Conservation (phyloP, 306 rosid species). For the Prunus davidiana region DNA sequence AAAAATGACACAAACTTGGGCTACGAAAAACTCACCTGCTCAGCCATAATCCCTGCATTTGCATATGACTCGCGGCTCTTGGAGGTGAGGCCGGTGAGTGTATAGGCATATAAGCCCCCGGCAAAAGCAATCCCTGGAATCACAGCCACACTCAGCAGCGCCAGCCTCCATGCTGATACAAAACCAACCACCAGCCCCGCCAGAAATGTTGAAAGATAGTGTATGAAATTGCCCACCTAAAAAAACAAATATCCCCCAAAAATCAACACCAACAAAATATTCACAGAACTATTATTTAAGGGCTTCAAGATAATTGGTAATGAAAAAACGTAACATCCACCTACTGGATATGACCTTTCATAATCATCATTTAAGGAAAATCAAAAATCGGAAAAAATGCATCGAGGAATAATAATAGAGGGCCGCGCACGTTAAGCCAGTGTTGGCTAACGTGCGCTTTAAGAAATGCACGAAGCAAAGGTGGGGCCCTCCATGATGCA, state of each 20-base stretch:
- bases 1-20: too few species aligned
- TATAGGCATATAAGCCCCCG: constrained; percentile 95
- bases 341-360: not conserved
- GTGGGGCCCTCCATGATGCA: constrained; percentile 23
- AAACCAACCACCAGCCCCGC: constrained; percentile 98
- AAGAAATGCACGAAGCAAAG: not conserved
- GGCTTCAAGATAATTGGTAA: not conserved
- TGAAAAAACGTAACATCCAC: not conserved
- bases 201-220: constrained; percentile 92
- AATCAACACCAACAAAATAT: not conserved
- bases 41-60: constrained; percentile 92
- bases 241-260: not conserved
- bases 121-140: constrained; percentile 98
- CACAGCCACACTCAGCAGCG: constrained; percentile 92
- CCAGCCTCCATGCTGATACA: constrained; percentile 96
- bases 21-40: constrained; percentile 55
- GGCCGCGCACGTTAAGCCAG: constrained; percentile 17
- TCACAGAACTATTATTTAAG: not conserved
- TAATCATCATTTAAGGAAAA: not conserved
- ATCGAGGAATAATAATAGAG: not conserved
- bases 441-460: constrained; percentile 13
- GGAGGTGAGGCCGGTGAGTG: constrained; percentile 94
- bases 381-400: not conserved
- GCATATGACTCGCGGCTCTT: constrained; percentile 96
- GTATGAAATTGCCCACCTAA: constrained; percentile 97